Evolutionary conservation across 805 yeast species (phyloP), one percentile per base, ranked within the genome.

Genomic region (Myxozyma nipponensis): DNA sequence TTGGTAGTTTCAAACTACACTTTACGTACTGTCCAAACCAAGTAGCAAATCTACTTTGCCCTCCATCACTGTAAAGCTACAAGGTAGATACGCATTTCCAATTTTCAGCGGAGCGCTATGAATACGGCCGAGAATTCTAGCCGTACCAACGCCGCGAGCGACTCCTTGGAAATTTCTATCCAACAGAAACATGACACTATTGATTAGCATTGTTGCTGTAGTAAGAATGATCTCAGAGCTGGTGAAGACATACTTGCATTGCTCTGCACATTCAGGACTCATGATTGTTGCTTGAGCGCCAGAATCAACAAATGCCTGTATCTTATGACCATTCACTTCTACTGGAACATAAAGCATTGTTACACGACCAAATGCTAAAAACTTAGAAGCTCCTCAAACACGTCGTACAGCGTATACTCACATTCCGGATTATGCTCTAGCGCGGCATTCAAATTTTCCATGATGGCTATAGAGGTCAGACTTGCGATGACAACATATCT

Each of bases 301-400:
- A 0, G 97, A 81, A 66, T 93, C 99, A 3, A 93, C 95, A 71
- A 93, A 88, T 0, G 98, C 98, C 65, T 86, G 86, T 2, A 89
- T 84, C 21, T 83, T 81, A 41, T 76, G 73, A 1, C 93, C 91
- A 62, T 93, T 90, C 34, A 91, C 83, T 58, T 79, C 83, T 37
- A 88, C 74, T 49, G 81, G 75, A 15, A 93, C 81, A 67, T 83
- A 91, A 36, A 93, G 75, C 96, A 93, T 89, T 28, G 78, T 78
- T 2, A 91, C 95, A 0, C 77, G 68, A 0, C 89, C 83, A 69
- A 93, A 93, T 34, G 86, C 76, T 66, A 41, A 6, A 25, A 7
- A 6, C 32, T 24, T 18, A 35, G 19, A n/a, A 18, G 6, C 6
- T 7, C 6, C 19, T n/a, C 19, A 18, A 6, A 35, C 5, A 19